Base-by-base conservation (phyloP, 306 rosid species). In the Lathyrus sativus region DNA sequence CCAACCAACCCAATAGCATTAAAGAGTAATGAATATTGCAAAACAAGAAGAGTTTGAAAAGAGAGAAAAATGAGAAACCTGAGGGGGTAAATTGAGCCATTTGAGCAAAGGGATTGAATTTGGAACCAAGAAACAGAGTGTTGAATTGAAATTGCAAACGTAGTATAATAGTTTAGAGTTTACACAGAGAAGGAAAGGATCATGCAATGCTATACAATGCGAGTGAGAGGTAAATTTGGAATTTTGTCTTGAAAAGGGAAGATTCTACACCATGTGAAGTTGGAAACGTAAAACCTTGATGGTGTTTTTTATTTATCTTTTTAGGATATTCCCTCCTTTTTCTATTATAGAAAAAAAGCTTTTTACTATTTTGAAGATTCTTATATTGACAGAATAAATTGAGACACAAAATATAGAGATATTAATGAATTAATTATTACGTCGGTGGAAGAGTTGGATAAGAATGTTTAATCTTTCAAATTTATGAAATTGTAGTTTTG, bases 1-100 rank as follows among this genome's bases (percentile, higher is more conserved):
- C 17, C 12, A 66, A 49, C 65, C 19, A 24, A 24, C 26, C 9
- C 11, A 54, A 73, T 18, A 43, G 55, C 29, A 35, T 51, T n/a
- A 64, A 62, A 19, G 24, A n/a, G 33, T 11, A 71, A 43, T 31
- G 43, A 45, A 53, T 19, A 44, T 12, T 65, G 45, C 45, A 46
- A 31, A 11, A 57, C 65, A 62, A 38, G 67, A 43, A 54, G 22
- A 19, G 58, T 42, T 2, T 9, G 42, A 11, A 35, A 24, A 24
- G 26, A 50, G 41, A 39, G 61, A 57, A 29, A 45, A 45, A 41
- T 1, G 68, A 50, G 57, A 67, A 74, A 89, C 96, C 92, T 77
- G 87, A 78, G 65, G 71, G 62, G 76, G 79, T 81, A 74, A 66
- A 51, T 66, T 15, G 63, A 9, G 87, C 87, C 96, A 88, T 88